Percentiles rank a stretch among this genome's conserved stretches.
phyloP scores from a whole-genome alignment of 176 grass and related monocot genomes.

The Stipa capillata region DNA sequence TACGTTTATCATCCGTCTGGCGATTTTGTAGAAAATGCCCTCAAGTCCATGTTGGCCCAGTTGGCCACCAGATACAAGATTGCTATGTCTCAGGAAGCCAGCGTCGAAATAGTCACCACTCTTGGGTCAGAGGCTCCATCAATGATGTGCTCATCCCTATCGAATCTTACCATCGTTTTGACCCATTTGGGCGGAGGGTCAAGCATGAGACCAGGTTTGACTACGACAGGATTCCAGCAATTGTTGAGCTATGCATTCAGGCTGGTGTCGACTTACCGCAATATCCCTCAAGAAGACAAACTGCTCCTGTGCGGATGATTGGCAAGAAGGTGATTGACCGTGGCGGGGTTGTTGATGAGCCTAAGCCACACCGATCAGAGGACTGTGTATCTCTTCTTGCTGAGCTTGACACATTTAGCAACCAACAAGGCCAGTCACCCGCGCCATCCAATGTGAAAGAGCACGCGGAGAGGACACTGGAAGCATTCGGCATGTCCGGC shows the following conservation, averaged over 20 bases:
- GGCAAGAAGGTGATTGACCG: slow-evolving; percentile 79
- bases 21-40: slow-evolving; percentile 69
- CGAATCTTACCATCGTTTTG: slow-evolving; percentile 85
- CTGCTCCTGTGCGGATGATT: slow-evolving; percentile 69
- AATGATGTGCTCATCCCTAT: slow-evolving; percentile 78
- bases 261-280: slow-evolving; percentile 76
- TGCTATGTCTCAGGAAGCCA: slow-evolving; percentile 70
- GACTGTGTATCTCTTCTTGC: slow-evolving; percentile 56
- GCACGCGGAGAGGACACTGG: slow-evolving; percentile 57
- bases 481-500: slow-evolving; percentile 62
- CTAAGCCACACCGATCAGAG: slow-evolving; percentile 49
- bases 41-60: slow-evolving; percentile 71
- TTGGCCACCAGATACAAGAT: slow-evolving; percentile 77
- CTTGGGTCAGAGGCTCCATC: slow-evolving; percentile 72
- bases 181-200: slow-evolving; percentile 79
- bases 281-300: slow-evolving; percentile 70
- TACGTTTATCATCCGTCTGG: background rate
- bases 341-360: slow-evolving; percentile 67
- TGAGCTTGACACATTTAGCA: slow-evolving; percentile 72
- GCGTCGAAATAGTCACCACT: slow-evolving; percentile 57
- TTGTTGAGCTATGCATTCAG: slow-evolving; percentile 92
- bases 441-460: slow-evolving; percentile 37
- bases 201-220: slow-evolving; percentile 88
- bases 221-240: slow-evolving; percentile 79
- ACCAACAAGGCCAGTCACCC: slow-evolving; percentile 19